Base-by-base conservation (phyloP, 139 green algal species). In the Mesotaenium endlicherianum region DNA sequence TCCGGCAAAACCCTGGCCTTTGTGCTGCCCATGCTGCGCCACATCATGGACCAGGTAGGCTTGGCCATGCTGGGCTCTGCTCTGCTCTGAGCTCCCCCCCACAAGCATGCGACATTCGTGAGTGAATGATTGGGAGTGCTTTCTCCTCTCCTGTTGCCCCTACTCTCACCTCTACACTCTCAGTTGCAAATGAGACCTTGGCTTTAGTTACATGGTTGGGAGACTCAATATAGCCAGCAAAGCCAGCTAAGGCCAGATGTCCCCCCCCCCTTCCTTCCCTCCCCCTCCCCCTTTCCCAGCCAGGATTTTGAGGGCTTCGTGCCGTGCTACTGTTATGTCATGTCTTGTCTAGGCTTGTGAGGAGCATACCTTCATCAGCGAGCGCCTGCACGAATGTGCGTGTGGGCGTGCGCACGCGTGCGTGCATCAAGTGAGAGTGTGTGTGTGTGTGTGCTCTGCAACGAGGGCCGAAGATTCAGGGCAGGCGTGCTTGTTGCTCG, bases 1-100 rank as follows among this genome's bases (percentile, higher is more conserved):
- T 93, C 82, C 53, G 96, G 96, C 84, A 99, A 99, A 93, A 99
- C 96, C 6, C 88, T 98, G 5, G 97, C 94, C 0, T 99, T 97
- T 82, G 93, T 98, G 74, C 89, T 99, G 76, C 96, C 97, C 53
- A 94, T 98, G 92, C 83, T 99, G 85, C 90, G 95, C 0, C 96
- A 99, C 89, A 93, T 98, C 69, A 97, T 96, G 85, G 96, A 98
- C 53, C 2, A 20, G 53, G 53, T 26, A 26, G 53, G 4, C 53
- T 1, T 60, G 50, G 1, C 1, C n/a, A 1, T 2, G 1, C 1
- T 1, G 1, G 1, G 17, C 1, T 1, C 1, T 60, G 26, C 50
- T 20, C 1, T 60, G 1, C 50, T 1, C 3, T 64, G n/a, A n/a
- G n/a, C n/a, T n/a, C n/a, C n/a, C n/a, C n/a, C n/a, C n/a, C n/a